Evolutionary conservation across 495 filamentous ascomycete genomes (phyloP).

Genomic region (Thozetella sp.): DNA sequence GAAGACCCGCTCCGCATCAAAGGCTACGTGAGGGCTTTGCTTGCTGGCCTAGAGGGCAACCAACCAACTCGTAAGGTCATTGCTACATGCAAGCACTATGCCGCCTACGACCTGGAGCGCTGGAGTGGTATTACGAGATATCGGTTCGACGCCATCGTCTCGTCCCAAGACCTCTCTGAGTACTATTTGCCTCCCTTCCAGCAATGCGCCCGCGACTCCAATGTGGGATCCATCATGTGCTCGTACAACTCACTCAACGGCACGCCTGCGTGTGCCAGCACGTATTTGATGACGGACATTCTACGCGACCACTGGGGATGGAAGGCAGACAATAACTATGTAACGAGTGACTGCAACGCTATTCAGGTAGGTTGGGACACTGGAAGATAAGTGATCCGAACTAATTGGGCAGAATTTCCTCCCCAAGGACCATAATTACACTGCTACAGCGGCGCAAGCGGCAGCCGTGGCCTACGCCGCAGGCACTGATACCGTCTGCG

Average conservation of each 20-base stretch:
- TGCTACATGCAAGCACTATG: conserved; percentile 67
- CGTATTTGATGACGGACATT: conserved; percentile 38
- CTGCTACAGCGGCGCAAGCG: conserved; percentile 25
- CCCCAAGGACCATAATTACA: conserved; percentile 33
- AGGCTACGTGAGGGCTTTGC: conserved; percentile 59
- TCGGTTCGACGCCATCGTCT: conserved; percentile 33
- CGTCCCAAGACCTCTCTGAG: conserved; percentile 40
- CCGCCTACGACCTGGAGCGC: conserved; percentile 64
- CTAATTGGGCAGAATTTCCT: conserved; percentile 12
- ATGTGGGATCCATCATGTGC: conserved; percentile 50
- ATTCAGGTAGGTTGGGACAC: conserved; percentile 5
- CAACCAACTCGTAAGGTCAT: conserved; percentile 48
- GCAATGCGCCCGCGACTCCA: conserved; percentile 42
- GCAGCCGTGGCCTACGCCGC: conserved; percentile 33
- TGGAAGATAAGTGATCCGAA: not conserved
- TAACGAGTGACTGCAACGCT: conserved; percentile 40
- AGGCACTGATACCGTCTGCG: conserved; percentile 38
- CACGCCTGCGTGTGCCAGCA: conserved; percentile 41
- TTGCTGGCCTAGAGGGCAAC: conserved; percentile 60
- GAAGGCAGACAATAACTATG: conserved; percentile 39
- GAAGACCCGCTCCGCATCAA: conserved; percentile 31
- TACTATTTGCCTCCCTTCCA: conserved; percentile 51
- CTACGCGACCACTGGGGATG: conserved; percentile 49
- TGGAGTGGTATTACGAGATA: conserved; percentile 31
- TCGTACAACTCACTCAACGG: conserved; percentile 49